Percentiles rank a stretch among this genome's conserved stretches.
phyloP scores from a whole-genome alignment of 2,329 filamentous ascomycete species.

The Fusarium ambrosium region DNA sequence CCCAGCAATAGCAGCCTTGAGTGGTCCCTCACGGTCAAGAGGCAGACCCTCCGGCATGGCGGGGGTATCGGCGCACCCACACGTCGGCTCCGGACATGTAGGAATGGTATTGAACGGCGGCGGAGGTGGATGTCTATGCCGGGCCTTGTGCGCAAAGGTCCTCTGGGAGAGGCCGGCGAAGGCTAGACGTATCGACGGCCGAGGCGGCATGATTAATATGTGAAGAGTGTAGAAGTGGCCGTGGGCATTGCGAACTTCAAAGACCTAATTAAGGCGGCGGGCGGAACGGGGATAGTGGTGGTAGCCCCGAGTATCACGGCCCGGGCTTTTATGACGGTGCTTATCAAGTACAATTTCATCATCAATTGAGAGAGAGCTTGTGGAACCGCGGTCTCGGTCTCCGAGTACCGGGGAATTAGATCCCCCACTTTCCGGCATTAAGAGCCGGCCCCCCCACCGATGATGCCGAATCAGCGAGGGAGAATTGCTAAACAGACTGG shows the following conservation, averaged over 20 bases:
- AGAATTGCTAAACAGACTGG: conserved; percentile 18
- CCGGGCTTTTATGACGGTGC: conserved; percentile 26
- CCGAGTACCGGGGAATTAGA: conserved; percentile 20
- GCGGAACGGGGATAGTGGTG: neutral
- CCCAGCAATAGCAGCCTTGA: conserved; percentile 82
- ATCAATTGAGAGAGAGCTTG: conserved; percentile 18
- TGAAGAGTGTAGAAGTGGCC: neutral
- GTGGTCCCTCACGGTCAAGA: conserved; percentile 77
- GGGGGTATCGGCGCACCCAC: conserved; percentile 78
- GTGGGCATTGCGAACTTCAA: neutral
- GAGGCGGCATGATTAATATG: conserved; percentile 29
- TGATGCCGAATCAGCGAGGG: conserved; percentile 24
- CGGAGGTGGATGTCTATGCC: conserved; percentile 37
- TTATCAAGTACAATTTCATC: conserved; percentile 23
- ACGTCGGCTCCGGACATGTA: conserved; percentile 81
- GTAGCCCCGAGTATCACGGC: conserved; percentile 30
- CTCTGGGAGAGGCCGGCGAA: conserved; percentile 21
- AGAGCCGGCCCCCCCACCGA: conserved; percentile 33
- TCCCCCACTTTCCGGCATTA: conserved; percentile 42
- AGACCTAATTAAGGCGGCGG: neutral
- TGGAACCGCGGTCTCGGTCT: conserved; percentile 38
- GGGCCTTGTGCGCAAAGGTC: conserved; percentile 32
- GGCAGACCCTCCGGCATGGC: conserved; percentile 74
- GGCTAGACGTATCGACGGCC: conserved; percentile 30
- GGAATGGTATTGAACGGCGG: conserved; percentile 60